These are phyloP conservation scores for Aphanomyces euteiches DNA, from an alignment of 352 stramenopile species.

Conservation along the genomic window DNA sequence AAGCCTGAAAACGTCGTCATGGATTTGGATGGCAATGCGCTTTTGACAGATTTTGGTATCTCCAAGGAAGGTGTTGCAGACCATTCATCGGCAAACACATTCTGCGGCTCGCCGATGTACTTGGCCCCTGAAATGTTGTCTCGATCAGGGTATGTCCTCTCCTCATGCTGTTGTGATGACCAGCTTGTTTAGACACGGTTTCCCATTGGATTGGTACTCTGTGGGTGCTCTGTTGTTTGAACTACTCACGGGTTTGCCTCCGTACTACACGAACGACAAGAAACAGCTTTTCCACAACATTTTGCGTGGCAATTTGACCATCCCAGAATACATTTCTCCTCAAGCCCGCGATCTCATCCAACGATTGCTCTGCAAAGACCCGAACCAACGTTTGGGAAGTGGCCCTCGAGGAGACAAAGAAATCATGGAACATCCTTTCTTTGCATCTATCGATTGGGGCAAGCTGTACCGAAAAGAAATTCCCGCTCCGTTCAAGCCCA, in stretches of 20 bases:
- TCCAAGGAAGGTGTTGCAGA: constrained; percentile 86
- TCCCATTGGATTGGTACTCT: constrained; percentile 83
- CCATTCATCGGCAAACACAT: constrained; percentile 80
- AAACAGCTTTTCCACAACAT: constrained; percentile 90
- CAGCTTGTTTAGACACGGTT: constrained; percentile 46
- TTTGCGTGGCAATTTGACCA: constrained; percentile 70
- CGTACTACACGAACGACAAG: constrained; percentile 87
- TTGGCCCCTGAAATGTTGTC: constrained; percentile 80
- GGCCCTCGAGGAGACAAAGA: constrained; percentile 69
- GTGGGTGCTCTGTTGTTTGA: constrained; percentile 77
- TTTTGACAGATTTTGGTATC: constrained; percentile 83
- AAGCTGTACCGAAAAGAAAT: constrained; percentile 76
- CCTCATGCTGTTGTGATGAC: constrained; percentile 1
- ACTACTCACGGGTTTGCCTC: constrained; percentile 74
- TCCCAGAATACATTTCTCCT: constrained; percentile 70
- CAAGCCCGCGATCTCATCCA: constrained; percentile 77
- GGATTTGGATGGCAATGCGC: constrained; percentile 74
- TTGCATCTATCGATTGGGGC: constrained; percentile 80
- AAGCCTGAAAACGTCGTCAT: constrained; percentile 87
- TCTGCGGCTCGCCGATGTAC: constrained; percentile 85
- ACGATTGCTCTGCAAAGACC: constrained; percentile 71
- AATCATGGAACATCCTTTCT: constrained; percentile 85
- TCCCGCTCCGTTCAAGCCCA: constrained; percentile 76
- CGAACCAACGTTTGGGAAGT: constrained; percentile 73
- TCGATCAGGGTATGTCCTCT: constrained; percentile 46